Evolutionary conservation across 2,329 filamentous ascomycete species (phyloP).

Genomic region (Orbilia javanica): DNA sequence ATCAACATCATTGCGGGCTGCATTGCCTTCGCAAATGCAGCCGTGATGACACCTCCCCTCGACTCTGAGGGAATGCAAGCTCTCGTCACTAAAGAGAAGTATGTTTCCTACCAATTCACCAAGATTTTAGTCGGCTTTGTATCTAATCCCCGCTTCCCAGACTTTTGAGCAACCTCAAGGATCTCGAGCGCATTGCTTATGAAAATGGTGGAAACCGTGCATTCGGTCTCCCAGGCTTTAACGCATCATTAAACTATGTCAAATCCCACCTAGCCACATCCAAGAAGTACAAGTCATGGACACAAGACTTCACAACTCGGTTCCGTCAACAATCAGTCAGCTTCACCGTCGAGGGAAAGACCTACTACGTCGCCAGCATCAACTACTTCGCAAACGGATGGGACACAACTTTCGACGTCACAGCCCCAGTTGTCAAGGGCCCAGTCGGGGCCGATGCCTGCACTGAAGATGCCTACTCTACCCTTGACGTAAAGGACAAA

Average conservation of each 20-base stretch:
- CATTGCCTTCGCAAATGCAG: constrained; percentile 28
- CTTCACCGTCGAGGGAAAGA: constrained; percentile 64
- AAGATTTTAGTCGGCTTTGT: background rate
- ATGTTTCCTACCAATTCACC: constrained; percentile 19
- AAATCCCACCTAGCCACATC: constrained; percentile 66
- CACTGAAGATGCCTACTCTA: constrained; percentile 64
- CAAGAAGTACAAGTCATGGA: constrained; percentile 65
- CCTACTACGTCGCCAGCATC: constrained; percentile 66
- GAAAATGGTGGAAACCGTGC: constrained; percentile 73
- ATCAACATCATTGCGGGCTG: constrained; percentile 22
- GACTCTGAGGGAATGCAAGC: constrained; percentile 66
- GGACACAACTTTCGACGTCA: constrained; percentile 67
- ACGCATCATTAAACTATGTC: constrained; percentile 72
- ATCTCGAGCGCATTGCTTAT: constrained; percentile 70
- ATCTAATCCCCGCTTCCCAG: constrained; percentile 63
- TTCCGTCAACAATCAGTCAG: constrained; percentile 67
- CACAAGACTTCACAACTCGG: constrained; percentile 68
- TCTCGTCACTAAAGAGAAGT: constrained; percentile 65
- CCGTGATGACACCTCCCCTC: constrained; percentile 29
- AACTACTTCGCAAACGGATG: constrained; percentile 66
- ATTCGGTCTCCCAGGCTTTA: constrained; percentile 73
- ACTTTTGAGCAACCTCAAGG: constrained; percentile 70
- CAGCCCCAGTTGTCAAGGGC: constrained; percentile 65
- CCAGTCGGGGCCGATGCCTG: constrained; percentile 66
- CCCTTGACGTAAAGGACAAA: constrained; percentile 65